These are phyloP conservation scores for Wickerhamomyces subpelliculosus DNA, from an alignment of 805 yeast genomes.

Conservation along the genomic window DNA sequence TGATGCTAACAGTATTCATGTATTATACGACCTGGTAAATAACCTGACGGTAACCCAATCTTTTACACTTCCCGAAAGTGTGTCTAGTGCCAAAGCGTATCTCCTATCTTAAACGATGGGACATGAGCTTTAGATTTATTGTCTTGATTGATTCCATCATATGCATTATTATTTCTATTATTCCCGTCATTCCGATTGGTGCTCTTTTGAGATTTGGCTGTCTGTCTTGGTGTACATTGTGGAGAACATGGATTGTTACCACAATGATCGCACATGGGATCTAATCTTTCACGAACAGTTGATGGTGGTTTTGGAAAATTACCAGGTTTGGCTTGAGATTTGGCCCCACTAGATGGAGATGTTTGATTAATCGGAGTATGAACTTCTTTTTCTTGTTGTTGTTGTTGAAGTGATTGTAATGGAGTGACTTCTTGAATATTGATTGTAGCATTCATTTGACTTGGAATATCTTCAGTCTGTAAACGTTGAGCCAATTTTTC, in stretches of 20 bases:
- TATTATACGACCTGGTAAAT: no score
- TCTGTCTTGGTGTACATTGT: no score
- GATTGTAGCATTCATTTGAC: neutral
- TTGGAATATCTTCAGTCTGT: constrained; percentile 7
- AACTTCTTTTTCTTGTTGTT: neutral
- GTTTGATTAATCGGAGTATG: neutral
- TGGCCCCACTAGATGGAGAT: neutral
- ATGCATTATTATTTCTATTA: no score
- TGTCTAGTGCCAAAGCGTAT: neutral
- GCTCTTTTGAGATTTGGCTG: no score
- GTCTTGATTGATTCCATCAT: no score
- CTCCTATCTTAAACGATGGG: constrained; percentile 1
- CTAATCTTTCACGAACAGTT: neutral
- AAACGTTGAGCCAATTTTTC: constrained; percentile 20
- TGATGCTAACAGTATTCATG: no score
- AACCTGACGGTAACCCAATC: no score
- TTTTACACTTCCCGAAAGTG: no score
- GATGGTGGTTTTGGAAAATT: no score
- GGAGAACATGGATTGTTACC: neutral
- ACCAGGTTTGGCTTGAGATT: neutral
- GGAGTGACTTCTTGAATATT: no score
- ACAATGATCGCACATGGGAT: no score
- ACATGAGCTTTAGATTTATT: neutral
- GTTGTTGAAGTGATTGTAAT: neutral
- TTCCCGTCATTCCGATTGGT: no score